A percentile compares a stretch with the other conserved stretches of the same genome.
These are phyloP conservation scores for Coccomyxa subellipsoidea DNA, from an alignment of 163 green algal species.

Conservation along the genomic window DNA sequence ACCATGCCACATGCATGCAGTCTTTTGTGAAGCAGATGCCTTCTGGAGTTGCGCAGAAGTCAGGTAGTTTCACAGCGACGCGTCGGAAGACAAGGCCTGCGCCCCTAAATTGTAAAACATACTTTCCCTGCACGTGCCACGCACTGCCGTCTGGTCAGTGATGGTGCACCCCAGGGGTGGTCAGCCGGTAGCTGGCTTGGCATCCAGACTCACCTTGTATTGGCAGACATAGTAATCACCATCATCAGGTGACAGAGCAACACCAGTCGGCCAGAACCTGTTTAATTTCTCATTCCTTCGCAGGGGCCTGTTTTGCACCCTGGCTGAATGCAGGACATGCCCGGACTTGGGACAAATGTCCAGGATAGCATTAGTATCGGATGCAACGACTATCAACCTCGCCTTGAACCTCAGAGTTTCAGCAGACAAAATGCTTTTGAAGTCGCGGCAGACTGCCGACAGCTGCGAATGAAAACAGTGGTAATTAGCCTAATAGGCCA, in stretches of 20 bases:
- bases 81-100: neutral
- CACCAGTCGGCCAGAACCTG: neutral
- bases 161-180: too few species aligned
- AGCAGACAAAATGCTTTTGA: neutral
- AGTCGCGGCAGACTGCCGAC: neutral
- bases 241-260: neutral
- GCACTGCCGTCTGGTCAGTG: too few species aligned
- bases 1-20: neutral
- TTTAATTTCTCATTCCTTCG: neutral
- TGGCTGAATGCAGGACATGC: neutral
- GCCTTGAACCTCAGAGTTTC: neutral
- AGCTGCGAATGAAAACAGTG: too few species aligned
- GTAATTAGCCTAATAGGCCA: too few species aligned
- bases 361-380: neutral
- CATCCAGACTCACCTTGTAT: neutral
- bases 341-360: neutral
- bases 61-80: neutral
- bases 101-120: neutral
- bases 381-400: neutral
- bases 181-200: too few species aligned
- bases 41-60: neutral
- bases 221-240: neutral
- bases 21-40: neutral
- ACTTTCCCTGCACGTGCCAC: neutral
- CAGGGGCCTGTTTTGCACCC: neutral